phyloP scores from a whole-genome alignment of 2,329 filamentous ascomycete genomes.

The Amauroascus niger region DNA sequence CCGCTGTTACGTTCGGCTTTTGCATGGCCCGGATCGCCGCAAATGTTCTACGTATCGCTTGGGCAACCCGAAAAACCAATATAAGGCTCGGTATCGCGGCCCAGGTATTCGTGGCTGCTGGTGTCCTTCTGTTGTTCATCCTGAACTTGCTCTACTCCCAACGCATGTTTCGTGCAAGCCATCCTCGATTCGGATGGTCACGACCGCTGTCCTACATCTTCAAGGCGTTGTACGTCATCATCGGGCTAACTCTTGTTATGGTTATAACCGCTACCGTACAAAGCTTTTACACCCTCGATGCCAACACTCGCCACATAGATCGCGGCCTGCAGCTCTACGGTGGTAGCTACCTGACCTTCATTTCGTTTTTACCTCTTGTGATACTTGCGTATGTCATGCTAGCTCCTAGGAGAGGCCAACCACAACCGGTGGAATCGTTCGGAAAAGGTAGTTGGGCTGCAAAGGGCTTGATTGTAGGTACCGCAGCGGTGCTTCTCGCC shows the following conservation, averaged over 20 bases:
- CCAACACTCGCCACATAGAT: slow-evolving; percentile 42
- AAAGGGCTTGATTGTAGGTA: slow-evolving; percentile 57
- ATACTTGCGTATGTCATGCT: slow-evolving; percentile 43
- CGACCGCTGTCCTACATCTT: slow-evolving; percentile 44
- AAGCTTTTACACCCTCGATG: slow-evolving; percentile 56
- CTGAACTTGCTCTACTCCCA: slow-evolving; percentile 70
- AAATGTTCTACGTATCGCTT: slow-evolving; percentile 45
- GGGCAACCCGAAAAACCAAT: slow-evolving; percentile 42
- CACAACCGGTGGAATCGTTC: slow-evolving; percentile 47
- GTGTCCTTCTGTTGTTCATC: slow-evolving; percentile 64
- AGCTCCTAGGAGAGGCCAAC: slow-evolving; percentile 32
- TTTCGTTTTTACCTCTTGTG: slow-evolving; percentile 58
- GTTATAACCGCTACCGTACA: slow-evolving; percentile 57
- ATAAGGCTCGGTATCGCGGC: slow-evolving; percentile 48
- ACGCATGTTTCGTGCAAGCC: slow-evolving; percentile 62
- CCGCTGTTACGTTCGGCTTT: slow-evolving; percentile 39
- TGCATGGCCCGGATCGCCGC: slow-evolving; percentile 42
- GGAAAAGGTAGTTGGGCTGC: slow-evolving; percentile 57
- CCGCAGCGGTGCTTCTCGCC: slow-evolving; percentile 51
- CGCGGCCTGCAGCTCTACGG: slow-evolving; percentile 57
- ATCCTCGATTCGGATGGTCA: slow-evolving; percentile 63
- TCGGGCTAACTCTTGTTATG: slow-evolving; percentile 53
- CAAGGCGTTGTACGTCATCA: slow-evolving; percentile 48
- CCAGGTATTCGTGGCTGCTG: slow-evolving; percentile 61
- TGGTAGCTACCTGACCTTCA: slow-evolving; percentile 51